phyloP scores from a whole-genome alignment of 1,284 basidiomycete species.

The Agaricales sp. region DNA sequence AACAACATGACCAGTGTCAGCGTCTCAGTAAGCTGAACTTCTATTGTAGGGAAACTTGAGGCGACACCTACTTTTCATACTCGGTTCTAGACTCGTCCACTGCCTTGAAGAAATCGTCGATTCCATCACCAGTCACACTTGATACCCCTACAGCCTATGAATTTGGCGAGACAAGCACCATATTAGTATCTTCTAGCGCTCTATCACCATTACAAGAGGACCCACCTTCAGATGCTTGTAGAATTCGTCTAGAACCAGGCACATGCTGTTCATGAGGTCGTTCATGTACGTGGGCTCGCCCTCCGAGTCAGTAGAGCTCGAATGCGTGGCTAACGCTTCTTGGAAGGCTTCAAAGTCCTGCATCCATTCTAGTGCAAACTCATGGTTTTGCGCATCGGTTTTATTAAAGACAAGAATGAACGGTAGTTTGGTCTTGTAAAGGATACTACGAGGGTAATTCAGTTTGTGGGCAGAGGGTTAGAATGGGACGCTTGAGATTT shows the following conservation, averaged over 20 bases:
- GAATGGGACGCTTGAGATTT: slow-evolving; percentile 1
- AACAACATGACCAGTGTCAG: slow-evolving; percentile 5
- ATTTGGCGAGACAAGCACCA: not conserved
- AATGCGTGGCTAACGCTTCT: slow-evolving; percentile 54
- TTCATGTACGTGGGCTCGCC: slow-evolving; percentile 98
- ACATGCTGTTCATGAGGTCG: slow-evolving; percentile 99
- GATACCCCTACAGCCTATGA: slow-evolving; percentile 88
- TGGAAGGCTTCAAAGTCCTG: slow-evolving; percentile 91
- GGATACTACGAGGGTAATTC: slow-evolving; percentile 66
- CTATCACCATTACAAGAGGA: slow-evolving; percentile 9
- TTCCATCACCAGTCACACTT: slow-evolving; percentile 89
- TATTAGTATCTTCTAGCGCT: too few species aligned
- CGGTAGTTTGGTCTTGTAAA: slow-evolving; percentile 97
- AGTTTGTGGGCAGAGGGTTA: slow-evolving; percentile 3
- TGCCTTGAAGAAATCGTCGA: slow-evolving; percentile 85
- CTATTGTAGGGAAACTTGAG: slow-evolving; percentile 1
- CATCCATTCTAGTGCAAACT: slow-evolving; percentile 98
- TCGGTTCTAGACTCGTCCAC: slow-evolving; percentile 83
- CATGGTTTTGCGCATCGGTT: slow-evolving; percentile 83
- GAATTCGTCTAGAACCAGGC: slow-evolving; percentile 95
- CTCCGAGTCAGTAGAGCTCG: slow-evolving; percentile 62
- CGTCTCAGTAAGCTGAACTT: slow-evolving; percentile 1
- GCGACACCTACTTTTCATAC: slow-evolving; percentile 66
- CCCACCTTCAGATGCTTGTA: slow-evolving; percentile 89
- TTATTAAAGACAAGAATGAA: slow-evolving; percentile 99